These are phyloP conservation scores for Nicotiana undulata DNA, from an alignment of 257 asterid genomes.

Conservation along the genomic window DNA sequence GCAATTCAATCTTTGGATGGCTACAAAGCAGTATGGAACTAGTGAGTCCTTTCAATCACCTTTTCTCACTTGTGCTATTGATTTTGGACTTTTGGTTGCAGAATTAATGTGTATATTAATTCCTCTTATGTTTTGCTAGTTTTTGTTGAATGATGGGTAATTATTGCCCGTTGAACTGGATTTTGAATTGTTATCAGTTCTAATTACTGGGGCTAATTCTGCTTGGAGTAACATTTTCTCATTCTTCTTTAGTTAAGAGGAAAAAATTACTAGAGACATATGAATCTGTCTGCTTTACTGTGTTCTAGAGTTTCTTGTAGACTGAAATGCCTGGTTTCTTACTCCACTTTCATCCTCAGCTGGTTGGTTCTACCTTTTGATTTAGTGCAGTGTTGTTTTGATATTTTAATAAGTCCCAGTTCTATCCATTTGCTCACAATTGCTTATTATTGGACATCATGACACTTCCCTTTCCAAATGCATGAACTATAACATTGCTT, in stretches of 20 bases:
- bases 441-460: neutral
- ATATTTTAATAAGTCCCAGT: neutral
- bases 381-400: neutral
- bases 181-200: neutral
- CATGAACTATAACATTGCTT: neutral
- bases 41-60: constrained; percentile 48
- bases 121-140: neutral
- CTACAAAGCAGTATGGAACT: constrained; percentile 66
- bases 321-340: constrained; percentile 1
- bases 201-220: neutral
- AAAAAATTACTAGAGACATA: neutral
- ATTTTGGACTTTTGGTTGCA: constrained; percentile 1
- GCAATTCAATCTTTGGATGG: constrained; percentile 65
- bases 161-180: neutral
- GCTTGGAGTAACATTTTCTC: neutral
- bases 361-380: neutral
- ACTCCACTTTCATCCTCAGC: neutral
- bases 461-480: neutral
- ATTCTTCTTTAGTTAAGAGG: neutral
- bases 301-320: constrained; percentile 1
- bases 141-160: neutral
- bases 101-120: neutral
- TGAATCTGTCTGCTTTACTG: neutral
- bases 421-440: neutral
- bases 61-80: constrained; percentile 11